Evolutionary conservation across 106 monocot genomes (phyloP).

Genomic region (Hemerocallis citrina): DNA sequence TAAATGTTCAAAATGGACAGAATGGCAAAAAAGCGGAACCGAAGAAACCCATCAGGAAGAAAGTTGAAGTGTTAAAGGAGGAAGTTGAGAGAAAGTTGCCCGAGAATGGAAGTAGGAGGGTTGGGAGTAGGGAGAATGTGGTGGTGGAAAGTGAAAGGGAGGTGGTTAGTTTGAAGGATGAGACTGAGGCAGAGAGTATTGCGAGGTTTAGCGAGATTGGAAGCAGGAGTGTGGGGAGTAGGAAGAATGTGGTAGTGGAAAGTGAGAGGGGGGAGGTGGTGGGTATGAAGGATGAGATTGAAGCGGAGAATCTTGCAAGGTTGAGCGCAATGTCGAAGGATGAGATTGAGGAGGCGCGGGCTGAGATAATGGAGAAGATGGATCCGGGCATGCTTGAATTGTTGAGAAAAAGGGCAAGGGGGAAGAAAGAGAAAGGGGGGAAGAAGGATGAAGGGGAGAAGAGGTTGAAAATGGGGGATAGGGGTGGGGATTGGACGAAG

Average conservation of each 20-base stretch:
- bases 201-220: no score
- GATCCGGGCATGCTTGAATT: conserved; percentile 55
- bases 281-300: conserved; percentile 51
- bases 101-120: background rate
- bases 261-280: background rate
- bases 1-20: no score
- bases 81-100: background rate
- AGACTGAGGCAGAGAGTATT: background rate
- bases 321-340: conserved; percentile 60
- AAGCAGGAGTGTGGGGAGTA: background rate
- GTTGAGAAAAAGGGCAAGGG: conserved; percentile 62
- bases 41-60: conserved; percentile 8
- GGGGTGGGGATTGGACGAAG: conserved; percentile 14
- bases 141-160: background rate
- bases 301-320: conserved; percentile 58
- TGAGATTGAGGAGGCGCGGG: conserved; percentile 79
- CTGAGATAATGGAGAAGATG: conserved; percentile 79
- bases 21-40: background rate
- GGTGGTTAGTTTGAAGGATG: background rate
- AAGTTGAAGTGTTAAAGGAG: conserved; percentile 4
- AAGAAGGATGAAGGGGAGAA: conserved; percentile 11
- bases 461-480: background rate
- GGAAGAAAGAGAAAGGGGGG: conserved; percentile 7
- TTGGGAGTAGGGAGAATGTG: background rate
- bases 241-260: background rate